phyloP scores from a whole-genome alignment of 2,329 filamentous ascomycete genomes.

The Calonectria honghensis region DNA sequence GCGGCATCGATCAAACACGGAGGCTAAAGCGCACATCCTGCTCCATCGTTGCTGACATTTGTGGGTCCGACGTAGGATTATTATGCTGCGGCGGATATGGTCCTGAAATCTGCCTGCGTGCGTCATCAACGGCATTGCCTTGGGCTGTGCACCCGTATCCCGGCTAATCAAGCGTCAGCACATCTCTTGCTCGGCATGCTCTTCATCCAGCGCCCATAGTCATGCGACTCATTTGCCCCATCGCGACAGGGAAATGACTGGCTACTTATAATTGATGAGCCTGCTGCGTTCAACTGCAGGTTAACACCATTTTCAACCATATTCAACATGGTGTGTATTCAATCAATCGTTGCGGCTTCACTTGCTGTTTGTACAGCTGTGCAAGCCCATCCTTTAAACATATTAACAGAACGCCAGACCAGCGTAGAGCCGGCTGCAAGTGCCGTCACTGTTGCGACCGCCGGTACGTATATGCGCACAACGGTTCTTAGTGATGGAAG shows the following conservation, averaged over 20 bases:
- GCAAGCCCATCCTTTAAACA: neutral
- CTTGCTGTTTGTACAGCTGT: neutral
- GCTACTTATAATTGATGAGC: neutral
- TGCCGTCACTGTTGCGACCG: neutral
- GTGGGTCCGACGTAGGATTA: neutral
- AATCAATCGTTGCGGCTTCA: neutral
- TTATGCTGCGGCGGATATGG: neutral
- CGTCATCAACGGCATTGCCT: neutral
- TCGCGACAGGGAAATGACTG: neutral
- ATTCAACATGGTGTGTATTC: neutral
- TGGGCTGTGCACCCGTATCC: neutral
- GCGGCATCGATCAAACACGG: neutral
- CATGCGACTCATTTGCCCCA: neutral
- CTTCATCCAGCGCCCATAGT: neutral
- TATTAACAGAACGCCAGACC: neutral
- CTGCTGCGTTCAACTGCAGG: neutral
- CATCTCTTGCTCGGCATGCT: neutral
- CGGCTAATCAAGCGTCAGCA: neutral
- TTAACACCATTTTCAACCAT: no score
- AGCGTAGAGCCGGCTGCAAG: neutral
- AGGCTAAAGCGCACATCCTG: neutral
- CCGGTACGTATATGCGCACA: constrained; percentile 15
- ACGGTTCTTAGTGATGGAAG: neutral
- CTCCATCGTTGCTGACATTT: neutral
- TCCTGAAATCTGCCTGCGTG: neutral